Evolutionary conservation across 352 stramenopile genomes (phyloP).

Genomic region (Pythium phragmiticola): DNA sequence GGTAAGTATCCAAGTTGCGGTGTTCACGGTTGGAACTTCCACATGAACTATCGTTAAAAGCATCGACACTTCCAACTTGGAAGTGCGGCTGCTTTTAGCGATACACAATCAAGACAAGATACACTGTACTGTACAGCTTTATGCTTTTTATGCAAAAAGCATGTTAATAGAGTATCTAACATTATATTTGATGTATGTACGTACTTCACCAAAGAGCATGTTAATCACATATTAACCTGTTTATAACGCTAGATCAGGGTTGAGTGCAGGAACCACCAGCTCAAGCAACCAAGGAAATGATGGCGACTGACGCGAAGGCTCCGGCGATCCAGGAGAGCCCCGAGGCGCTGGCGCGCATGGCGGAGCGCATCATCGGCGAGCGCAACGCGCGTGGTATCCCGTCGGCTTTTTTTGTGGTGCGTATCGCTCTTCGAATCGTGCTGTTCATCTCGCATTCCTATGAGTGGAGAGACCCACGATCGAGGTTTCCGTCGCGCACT

Average conservation of each 20-base stretch:
- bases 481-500: not conserved
- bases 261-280: not conserved
- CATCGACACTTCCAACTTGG: no score
- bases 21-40: no score
- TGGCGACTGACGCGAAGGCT: constrained; percentile 34
- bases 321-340: constrained; percentile 53
- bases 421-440: not conserved
- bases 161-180: no score
- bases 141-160: no score
- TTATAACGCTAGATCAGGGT: not conserved
- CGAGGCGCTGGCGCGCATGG: constrained; percentile 67
- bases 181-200: no score
- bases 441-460: not conserved
- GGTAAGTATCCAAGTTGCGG: no score
- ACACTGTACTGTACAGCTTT: no score
- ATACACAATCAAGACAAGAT: no score
- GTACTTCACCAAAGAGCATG: no score
- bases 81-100: no score
- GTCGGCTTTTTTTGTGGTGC: constrained; percentile 72
- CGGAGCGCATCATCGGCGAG: constrained; percentile 72
- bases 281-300: constrained; percentile 13
- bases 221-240: not conserved
- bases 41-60: no score
- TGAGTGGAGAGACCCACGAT: not conserved
- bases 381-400: constrained; percentile 82